Evolutionary conservation across 2,329 filamentous ascomycete genomes (phyloP).

Genomic region (Seiridium cupressi): DNA sequence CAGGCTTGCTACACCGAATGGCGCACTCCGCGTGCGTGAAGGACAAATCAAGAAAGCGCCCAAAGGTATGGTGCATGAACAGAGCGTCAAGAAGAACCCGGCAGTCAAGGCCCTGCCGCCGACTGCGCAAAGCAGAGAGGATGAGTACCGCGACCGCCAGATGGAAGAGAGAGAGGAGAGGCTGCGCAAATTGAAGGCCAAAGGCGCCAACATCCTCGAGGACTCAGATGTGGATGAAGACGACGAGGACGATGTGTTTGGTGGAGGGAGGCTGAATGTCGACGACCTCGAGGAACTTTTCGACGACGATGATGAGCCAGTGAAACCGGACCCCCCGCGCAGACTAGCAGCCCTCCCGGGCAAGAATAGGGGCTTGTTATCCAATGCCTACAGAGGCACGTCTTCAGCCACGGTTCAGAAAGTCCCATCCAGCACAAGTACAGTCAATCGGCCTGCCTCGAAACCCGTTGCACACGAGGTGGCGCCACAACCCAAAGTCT

Average conservation of each 20-base stretch:
- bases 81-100: constrained; percentile 40
- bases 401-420: not conserved
- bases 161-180: constrained; percentile 36
- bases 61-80: constrained; percentile 51
- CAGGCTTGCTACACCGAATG: constrained; percentile 39
- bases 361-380: not conserved
- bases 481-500: not conserved
- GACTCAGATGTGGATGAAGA: constrained; percentile 34
- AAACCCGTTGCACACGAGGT: not conserved
- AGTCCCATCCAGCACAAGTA: not conserved
- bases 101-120: constrained; percentile 17
- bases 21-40: constrained; percentile 27
- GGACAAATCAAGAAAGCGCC: constrained; percentile 50
- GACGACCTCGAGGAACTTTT: constrained; percentile 21
- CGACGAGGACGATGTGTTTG: constrained; percentile 13
- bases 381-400: not conserved
- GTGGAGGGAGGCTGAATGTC: constrained; percentile 15
- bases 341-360: constrained; percentile 5
- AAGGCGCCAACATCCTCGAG: constrained; percentile 34
- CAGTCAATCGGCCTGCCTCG: not conserved
- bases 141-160: constrained; percentile 16
- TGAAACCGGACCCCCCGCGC: constrained; percentile 4
- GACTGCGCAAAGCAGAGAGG: constrained; percentile 3
- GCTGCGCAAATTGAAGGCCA: constrained; percentile 31
- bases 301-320: constrained; percentile 12